Conservation (phyloP, 352 stramenopile genomes). For the Pythium aristosporum region DNA sequence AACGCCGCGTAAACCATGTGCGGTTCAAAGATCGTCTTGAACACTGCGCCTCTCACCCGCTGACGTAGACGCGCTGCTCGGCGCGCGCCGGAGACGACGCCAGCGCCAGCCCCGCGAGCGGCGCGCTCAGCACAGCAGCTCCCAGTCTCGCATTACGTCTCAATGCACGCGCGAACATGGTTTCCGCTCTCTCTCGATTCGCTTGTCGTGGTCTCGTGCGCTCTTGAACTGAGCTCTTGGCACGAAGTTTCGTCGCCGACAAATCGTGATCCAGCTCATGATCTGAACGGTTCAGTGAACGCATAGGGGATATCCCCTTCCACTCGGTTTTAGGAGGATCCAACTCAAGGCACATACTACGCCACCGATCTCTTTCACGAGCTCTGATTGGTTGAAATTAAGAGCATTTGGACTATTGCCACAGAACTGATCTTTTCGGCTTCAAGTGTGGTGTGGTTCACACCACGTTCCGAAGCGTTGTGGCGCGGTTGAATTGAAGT, state of each 20-base stretch:
- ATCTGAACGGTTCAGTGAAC: constrained; percentile 15
- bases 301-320: constrained; percentile 3
- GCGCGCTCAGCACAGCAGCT: constrained; percentile 37
- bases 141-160: constrained; percentile 20
- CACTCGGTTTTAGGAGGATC: constrained; percentile 7
- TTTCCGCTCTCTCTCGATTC: background rate
- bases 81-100: constrained; percentile 25
- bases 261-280: background rate
- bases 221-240: background rate
- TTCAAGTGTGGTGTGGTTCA: constrained; percentile 4
- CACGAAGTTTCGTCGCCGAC: background rate
- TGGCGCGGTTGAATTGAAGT: constrained; percentile 7
- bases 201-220: background rate
- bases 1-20: background rate
- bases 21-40: background rate
- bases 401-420: background rate
- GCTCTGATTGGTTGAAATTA: background rate
- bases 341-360: too few relatives aligned
- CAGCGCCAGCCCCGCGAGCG: constrained; percentile 29
- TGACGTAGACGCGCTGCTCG: constrained; percentile 69
- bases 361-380: too few relatives aligned
- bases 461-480: background rate
- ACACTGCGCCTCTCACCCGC: constrained; percentile 37
- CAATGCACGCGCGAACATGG: constrained; percentile 28
- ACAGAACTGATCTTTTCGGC: background rate